Evolutionary conservation across 352 stramenopile genomes (phyloP), one percentile per base, ranked within the genome.

Genomic region (Phytopythium ostracodes): DNA sequence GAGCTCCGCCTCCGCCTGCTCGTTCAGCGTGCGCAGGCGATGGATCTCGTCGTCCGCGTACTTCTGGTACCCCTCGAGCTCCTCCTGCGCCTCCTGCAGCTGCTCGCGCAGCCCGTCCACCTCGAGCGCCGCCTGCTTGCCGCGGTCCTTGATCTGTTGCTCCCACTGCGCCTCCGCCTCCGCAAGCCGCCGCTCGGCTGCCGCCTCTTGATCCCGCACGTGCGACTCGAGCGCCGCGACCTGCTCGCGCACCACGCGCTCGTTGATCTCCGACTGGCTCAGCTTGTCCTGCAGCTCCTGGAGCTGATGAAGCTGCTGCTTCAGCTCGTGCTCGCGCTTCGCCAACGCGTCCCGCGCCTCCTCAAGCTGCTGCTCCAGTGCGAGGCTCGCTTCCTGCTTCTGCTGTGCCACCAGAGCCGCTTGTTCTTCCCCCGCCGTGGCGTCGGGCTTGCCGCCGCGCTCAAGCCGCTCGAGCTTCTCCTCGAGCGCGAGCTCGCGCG

Each of bases 21-120:
- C 68, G 6, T 86, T 63, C 8, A 68, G 71, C 20, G 66, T 58
- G 29, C 68, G 73, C 33, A 88, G 66, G 29, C 76, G 72, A n/a
- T 71, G 54, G 29, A 88, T 87, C 60, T 88, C 76, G 24, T 63
- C 66, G 24, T 86, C 72, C 7, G 73, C 81, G 38, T 73, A 82
- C 43, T 77, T 76, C 58, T 87, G 72, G 56, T 74, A 81, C 43
- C 64, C 55, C 18, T 85, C 73, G 8, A 91, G 68, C 49, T 88
- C 76, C 49, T 75, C 62, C 49, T 88, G 77, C 0, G 70, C 72
- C 36, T 80, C 71, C 17, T 72, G 66, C 51, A 70, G 73, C 53
- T 88, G 70, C 44, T 79, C 72, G 18, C 71, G 70, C 29, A 88
- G 42, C 11, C 52, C 76, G 17, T 79, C 60, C 56, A 84, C 59